phyloP scores from a whole-genome alignment of 768 basidiomycete genomes.

The Pisolithus microcarpus region DNA sequence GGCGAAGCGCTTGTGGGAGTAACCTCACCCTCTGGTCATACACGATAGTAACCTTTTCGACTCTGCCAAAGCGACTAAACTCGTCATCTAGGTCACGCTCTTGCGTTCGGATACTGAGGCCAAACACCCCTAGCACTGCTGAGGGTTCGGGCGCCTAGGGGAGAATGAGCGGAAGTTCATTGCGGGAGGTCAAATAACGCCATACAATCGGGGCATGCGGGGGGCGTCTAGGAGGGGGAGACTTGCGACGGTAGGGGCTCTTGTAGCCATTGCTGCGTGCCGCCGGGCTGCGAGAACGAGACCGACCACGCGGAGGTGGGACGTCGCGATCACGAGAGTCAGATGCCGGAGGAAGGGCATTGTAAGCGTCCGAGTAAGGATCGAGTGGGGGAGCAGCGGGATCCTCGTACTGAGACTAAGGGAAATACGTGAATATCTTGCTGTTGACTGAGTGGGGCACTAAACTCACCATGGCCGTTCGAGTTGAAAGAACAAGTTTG shows the following conservation, averaged over 20 bases:
- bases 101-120: slow-evolving; percentile 89
- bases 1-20: slow-evolving; percentile 6
- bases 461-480: slow-evolving; percentile 68
- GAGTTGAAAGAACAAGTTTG: slow-evolving; percentile 36
- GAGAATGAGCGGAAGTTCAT: slow-evolving; percentile 31
- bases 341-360: slow-evolving; percentile 45
- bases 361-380: slow-evolving; percentile 80
- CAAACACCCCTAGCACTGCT: slow-evolving; percentile 93
- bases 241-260: slow-evolving; percentile 55
- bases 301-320: slow-evolving; percentile 54
- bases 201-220: slow-evolving; percentile 70
- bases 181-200: slow-evolving; percentile 18
- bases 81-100: slow-evolving; percentile 94
- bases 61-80: slow-evolving; percentile 80
- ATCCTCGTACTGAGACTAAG: slow-evolving; percentile 56
- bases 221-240: slow-evolving; percentile 56
- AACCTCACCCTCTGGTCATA: slow-evolving; percentile 86
- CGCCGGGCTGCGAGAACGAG: slow-evolving; percentile 64
- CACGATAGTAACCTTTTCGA: slow-evolving; percentile 94
- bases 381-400: slow-evolving; percentile 52
- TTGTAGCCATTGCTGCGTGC: slow-evolving; percentile 45
- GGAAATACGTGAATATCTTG: slow-evolving; percentile 6
- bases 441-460: slow-evolving; percentile 5
- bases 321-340: slow-evolving; percentile 49
- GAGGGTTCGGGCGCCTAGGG: slow-evolving; percentile 82